Percentiles rank a stretch among this genome's conserved stretches.
phyloP scores from a whole-genome alignment of 495 filamentous ascomycete species.

The Entonaema liquescens region DNA sequence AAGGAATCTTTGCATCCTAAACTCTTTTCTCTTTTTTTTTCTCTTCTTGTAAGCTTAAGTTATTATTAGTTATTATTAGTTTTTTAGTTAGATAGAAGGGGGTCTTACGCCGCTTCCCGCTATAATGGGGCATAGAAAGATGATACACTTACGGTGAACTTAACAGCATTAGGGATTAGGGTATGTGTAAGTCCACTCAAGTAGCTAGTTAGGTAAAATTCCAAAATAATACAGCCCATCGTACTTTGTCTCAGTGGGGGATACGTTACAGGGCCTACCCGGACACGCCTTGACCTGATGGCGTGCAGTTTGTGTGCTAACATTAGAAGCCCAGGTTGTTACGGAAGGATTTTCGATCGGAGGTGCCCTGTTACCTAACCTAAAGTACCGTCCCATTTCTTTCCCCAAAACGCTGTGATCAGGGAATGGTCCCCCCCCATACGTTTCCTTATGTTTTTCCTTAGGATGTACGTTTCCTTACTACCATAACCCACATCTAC shows the following conservation, averaged over 20 bases:
- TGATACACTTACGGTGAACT: slow-evolving; percentile 18
- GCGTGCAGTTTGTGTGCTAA: slow-evolving; percentile 39
- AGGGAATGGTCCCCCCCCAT: slow-evolving; percentile 14
- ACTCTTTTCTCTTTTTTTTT: not conserved
- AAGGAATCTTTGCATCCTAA: slow-evolving; percentile 16
- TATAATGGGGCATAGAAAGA: slow-evolving; percentile 3
- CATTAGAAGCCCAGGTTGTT: slow-evolving; percentile 36
- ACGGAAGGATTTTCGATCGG: slow-evolving; percentile 38
- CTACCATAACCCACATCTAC: not conserved
- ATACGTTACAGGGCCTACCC: slow-evolving; percentile 39
- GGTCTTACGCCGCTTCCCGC: slow-evolving; percentile 23
- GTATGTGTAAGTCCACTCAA: slow-evolving; percentile 4
- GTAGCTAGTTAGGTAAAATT: too few relatives aligned
- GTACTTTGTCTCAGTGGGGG: slow-evolving; percentile 25
- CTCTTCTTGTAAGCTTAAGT: slow-evolving; percentile 23
- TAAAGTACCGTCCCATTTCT: slow-evolving; percentile 20
- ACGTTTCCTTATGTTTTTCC: not conserved
- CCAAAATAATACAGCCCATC: slow-evolving; percentile 26
- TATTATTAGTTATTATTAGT: slow-evolving; percentile 41
- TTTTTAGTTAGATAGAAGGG: slow-evolving; percentile 30
- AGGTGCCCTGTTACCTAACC: slow-evolving; percentile 23
- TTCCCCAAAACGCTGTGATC: slow-evolving; percentile 27
- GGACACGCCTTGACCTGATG: slow-evolving; percentile 17
- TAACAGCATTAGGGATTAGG: not conserved
- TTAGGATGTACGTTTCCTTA: not conserved